Evolutionary conservation across 75 land plant genomes (phyloP).

Genomic region (Azolla pinnata): DNA sequence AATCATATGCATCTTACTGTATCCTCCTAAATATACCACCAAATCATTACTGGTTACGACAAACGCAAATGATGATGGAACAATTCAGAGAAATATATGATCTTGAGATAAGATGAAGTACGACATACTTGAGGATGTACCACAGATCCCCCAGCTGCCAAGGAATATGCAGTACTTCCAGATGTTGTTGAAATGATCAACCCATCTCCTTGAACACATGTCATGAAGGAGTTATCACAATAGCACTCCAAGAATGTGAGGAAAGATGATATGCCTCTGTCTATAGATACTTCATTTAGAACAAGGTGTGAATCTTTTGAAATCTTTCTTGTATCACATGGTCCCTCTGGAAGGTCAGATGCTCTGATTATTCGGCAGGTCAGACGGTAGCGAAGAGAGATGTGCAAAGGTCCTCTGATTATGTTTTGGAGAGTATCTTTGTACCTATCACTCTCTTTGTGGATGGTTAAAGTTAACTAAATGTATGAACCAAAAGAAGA

Average conservation of each 20-base stretch:
- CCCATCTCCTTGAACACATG: conserved; percentile 95
- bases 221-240: conserved; percentile 76
- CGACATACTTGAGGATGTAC: conserved; percentile 91
- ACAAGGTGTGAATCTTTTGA: conserved; percentile 67
- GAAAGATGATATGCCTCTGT: conserved; percentile 83
- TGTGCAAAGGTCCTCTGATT: conserved; percentile 70
- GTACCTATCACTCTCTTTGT: conserved; percentile 66
- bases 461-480: not conserved
- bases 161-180: conserved; percentile 98
- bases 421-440: conserved; percentile 52
- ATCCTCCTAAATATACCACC: no score
- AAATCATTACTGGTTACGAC: no score
- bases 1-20: no score
- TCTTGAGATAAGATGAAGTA: not conserved
- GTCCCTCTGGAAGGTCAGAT: conserved; percentile 33
- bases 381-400: conserved; percentile 76
- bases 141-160: conserved; percentile 99
- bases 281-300: conserved; percentile 90
- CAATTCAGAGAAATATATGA: not conserved
- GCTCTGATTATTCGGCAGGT: conserved; percentile 63
- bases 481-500: not conserved
- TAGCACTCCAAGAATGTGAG: conserved; percentile 88
- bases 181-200: conserved; percentile 90
- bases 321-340: conserved; percentile 4
- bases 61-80: not conserved